These are phyloP conservation scores for Picochlorum sp. DNA, from an alignment of 139 green algal genomes.

Conservation along the genomic window DNA sequence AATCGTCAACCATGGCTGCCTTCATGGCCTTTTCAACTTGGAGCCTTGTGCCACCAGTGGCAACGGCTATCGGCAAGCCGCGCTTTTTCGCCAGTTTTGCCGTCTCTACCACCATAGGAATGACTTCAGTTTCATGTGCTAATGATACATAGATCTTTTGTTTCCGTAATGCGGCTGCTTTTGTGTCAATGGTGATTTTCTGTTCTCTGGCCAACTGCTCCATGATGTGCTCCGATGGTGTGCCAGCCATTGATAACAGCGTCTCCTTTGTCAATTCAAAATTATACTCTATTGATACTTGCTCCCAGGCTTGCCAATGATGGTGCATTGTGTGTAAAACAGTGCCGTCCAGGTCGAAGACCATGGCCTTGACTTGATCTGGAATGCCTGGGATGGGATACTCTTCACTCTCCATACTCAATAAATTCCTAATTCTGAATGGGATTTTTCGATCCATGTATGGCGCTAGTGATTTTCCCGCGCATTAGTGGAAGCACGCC, in stretches of 20 bases:
- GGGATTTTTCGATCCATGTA: too few relatives aligned
- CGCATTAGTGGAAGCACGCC: too few relatives aligned
- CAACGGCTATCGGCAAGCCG: slow-evolving; percentile 36
- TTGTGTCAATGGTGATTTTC: slow-evolving; percentile 1
- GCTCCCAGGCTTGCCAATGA: slow-evolving; percentile 20
- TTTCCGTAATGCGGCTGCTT: slow-evolving; percentile 2
- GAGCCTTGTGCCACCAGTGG: slow-evolving; percentile 24
- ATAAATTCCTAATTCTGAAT: too few relatives aligned
- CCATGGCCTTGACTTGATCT: not conserved
- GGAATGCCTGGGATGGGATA: not conserved
- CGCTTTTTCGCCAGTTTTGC: slow-evolving; percentile 3
- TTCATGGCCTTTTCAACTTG: slow-evolving; percentile 28
- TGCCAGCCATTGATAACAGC: slow-evolving; percentile 11
- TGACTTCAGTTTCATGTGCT: slow-evolving; percentile 1
- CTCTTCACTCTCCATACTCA: too few relatives aligned
- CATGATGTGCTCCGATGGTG: slow-evolving; percentile 7
- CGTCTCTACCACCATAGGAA: slow-evolving; percentile 12
- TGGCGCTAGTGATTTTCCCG: too few relatives aligned
- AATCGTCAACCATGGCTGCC: slow-evolving; percentile 16
- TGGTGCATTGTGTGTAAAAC: slow-evolving; percentile 15
- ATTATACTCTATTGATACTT: slow-evolving; percentile 1
- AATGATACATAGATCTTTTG: not conserved
- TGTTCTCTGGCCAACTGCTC: slow-evolving; percentile 1
- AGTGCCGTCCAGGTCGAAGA: slow-evolving; percentile 21
- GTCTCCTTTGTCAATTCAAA: not conserved